Conservation (phyloP, 164 flowering plant species). For the Tinospora cordifolia region DNA sequence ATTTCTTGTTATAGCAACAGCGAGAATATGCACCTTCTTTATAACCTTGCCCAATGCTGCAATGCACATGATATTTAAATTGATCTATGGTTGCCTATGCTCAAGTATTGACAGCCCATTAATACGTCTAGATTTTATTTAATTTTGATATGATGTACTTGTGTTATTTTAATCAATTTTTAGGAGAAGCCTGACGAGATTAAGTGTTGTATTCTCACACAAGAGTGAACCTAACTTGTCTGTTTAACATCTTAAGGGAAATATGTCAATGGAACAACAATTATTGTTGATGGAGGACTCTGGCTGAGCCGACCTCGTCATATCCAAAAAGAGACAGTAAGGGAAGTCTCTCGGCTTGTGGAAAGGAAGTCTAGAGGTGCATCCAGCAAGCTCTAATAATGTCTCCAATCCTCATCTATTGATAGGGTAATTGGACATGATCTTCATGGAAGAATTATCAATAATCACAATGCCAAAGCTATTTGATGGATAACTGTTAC, state of each 20-base stretch:
- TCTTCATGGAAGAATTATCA: neutral
- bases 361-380: constrained; percentile 45
- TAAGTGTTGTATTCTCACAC: neutral
- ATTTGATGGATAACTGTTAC: neutral
- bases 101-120: too few relatives aligned
- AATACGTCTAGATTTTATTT: neutral
- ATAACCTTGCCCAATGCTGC: neutral
- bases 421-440: too few relatives aligned
- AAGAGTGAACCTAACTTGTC: too few relatives aligned
- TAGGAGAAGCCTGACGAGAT: neutral
- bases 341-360: constrained; percentile 46
- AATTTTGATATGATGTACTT: neutral
- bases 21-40: neutral
- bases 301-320: constrained; percentile 64
- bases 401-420: neutral
- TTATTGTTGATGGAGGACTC: constrained; percentile 58
- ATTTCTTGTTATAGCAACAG: neutral
- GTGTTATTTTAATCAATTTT: neutral
- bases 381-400: constrained; percentile 40
- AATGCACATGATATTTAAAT: neutral
- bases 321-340: constrained; percentile 48
- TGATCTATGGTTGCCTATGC: neutral
- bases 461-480: neutral
- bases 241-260: constrained; percentile 31
- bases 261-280: constrained; percentile 50